phyloP scores from a whole-genome alignment of 2,329 filamentous ascomycete genomes.

The Biscogniauxia mediterranea region DNA sequence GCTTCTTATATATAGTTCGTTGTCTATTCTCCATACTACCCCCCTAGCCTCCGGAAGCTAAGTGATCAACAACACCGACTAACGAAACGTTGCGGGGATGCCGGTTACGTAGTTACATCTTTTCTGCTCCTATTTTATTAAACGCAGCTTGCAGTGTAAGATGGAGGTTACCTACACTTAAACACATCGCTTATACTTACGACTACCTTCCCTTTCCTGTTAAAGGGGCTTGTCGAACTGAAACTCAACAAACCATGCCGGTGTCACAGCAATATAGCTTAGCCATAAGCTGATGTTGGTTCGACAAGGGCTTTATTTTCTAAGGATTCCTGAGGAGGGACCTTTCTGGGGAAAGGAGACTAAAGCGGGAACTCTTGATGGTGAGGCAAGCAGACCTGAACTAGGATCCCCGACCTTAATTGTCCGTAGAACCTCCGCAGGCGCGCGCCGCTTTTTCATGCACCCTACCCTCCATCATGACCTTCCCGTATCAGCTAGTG shows the following conservation, averaged over 20 bases:
- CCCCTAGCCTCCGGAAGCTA: not conserved
- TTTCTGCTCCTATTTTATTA: slow-evolving; percentile 7
- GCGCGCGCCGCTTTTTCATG: slow-evolving; percentile 21
- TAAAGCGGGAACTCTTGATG: not conserved
- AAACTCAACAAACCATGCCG: slow-evolving; percentile 15
- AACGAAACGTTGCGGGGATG: slow-evolving; percentile 23
- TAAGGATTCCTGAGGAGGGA: slow-evolving; percentile 14
- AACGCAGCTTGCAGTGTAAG: not conserved
- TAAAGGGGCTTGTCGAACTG: slow-evolving; percentile 12
- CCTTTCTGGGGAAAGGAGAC: slow-evolving; percentile 13
- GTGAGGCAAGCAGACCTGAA: not conserved
- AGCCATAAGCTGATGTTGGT: slow-evolving; percentile 10
- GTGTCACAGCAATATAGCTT: slow-evolving; percentile 13
- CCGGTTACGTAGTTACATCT: slow-evolving; percentile 20
- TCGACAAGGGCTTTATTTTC: slow-evolving; percentile 22
- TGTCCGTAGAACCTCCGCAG: slow-evolving; percentile 23
- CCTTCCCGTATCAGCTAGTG: slow-evolving; percentile 7
- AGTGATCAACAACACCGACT: not conserved
- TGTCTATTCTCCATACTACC: slow-evolving; percentile 6
- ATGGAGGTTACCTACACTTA: not conserved
- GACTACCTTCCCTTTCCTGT: slow-evolving; percentile 15
- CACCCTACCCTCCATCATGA: slow-evolving; percentile 19
- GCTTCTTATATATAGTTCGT: slow-evolving; percentile 10
- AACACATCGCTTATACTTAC: slow-evolving; percentile 10
- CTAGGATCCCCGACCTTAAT: slow-evolving; percentile 16